phyloP scores from a whole-genome alignment of 129 eudicot species.

The Lactuca sativa region DNA sequence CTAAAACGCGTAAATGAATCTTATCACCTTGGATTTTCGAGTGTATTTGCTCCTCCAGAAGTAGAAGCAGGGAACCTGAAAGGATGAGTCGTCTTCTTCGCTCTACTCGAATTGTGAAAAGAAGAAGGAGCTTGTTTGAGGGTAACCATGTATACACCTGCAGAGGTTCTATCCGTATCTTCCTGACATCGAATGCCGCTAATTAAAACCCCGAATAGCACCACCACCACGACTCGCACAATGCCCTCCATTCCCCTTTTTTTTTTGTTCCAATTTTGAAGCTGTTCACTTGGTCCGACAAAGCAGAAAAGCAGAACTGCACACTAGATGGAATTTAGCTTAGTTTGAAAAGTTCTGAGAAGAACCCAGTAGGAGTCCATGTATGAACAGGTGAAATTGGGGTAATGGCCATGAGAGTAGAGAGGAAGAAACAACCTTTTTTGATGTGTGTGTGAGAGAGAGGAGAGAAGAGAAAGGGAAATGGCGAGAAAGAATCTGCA shows the following conservation, averaged over 20 bases:
- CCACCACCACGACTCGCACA: slow-evolving; percentile 26
- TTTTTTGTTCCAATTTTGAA: background rate
- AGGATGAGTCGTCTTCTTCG: slow-evolving; percentile 22
- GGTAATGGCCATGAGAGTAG: slow-evolving; percentile 19
- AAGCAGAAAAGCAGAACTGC: slow-evolving; percentile 10
- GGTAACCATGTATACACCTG: slow-evolving; percentile 76
- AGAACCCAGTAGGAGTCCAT: slow-evolving; percentile 16
- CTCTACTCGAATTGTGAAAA: slow-evolving; percentile 35
- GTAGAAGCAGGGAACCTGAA: slow-evolving; percentile 30
- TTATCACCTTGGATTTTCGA: slow-evolving; percentile 62
- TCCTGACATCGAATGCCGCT: slow-evolving; percentile 29
- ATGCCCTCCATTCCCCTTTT: slow-evolving; percentile 43
- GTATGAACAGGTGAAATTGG: slow-evolving; percentile 22
- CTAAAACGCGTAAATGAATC: background rate
- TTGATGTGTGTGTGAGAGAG: slow-evolving; percentile 4
- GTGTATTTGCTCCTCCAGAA: slow-evolving; percentile 44
- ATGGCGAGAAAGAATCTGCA: slow-evolving; percentile 15
- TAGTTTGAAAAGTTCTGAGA: slow-evolving; percentile 3
- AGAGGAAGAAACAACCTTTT: slow-evolving; percentile 4
- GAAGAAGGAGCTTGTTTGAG: slow-evolving; percentile 65
- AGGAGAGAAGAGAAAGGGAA: slow-evolving; percentile 7
- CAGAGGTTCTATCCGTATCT: slow-evolving; percentile 29
- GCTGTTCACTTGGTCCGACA: slow-evolving; percentile 13
- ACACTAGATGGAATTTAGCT: slow-evolving; percentile 2
- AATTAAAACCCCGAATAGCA: slow-evolving; percentile 42